phyloP scores from a whole-genome alignment of 306 rosid genomes.

The Echinosophora koreensis region DNA sequence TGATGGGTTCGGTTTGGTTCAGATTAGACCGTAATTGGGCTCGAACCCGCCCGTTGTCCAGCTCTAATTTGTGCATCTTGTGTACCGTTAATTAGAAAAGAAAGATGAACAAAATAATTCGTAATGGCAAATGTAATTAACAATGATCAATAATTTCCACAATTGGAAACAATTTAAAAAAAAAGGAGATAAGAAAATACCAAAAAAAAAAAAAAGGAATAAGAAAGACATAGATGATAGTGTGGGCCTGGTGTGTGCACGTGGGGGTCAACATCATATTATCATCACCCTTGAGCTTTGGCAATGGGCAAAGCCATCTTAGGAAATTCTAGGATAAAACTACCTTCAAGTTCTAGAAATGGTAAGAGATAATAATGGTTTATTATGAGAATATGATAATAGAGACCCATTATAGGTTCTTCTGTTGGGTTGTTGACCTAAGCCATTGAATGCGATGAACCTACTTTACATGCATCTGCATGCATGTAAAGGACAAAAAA shows the following conservation, averaged over 20 bases:
- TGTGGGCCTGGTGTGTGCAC: constrained; percentile 46
- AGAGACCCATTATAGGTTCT: background rate
- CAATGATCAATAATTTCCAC: constrained; percentile 42
- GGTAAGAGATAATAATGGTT: constrained; percentile 35
- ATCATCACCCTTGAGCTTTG: constrained; percentile 31
- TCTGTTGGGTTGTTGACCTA: constrained; percentile 36
- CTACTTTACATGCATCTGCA: constrained; percentile 37
- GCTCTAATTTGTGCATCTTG: too few relatives aligned
- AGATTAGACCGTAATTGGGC: too few relatives aligned
- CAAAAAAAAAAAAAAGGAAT: background rate
- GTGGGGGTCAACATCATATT: constrained; percentile 53
- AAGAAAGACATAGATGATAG: constrained; percentile 30
- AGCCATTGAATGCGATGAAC: constrained; percentile 34
- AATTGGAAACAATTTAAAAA: background rate
- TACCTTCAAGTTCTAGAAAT: constrained; percentile 3
- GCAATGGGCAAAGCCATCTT: constrained; percentile 43
- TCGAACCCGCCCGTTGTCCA: too few relatives aligned
- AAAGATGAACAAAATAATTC: background rate
- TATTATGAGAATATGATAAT: constrained; percentile 17
- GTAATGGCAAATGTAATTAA: background rate
- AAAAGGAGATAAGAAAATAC: background rate
- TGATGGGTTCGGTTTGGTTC: too few relatives aligned
- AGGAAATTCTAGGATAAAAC: constrained; percentile 38
- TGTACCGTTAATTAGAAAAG: too few relatives aligned
- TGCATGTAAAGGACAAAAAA: background rate